Percentiles rank a stretch among this genome's conserved stretches.
These are phyloP conservation scores for Agapanthus africanus DNA, from an alignment of 106 monocot species.

Conservation along the genomic window DNA sequence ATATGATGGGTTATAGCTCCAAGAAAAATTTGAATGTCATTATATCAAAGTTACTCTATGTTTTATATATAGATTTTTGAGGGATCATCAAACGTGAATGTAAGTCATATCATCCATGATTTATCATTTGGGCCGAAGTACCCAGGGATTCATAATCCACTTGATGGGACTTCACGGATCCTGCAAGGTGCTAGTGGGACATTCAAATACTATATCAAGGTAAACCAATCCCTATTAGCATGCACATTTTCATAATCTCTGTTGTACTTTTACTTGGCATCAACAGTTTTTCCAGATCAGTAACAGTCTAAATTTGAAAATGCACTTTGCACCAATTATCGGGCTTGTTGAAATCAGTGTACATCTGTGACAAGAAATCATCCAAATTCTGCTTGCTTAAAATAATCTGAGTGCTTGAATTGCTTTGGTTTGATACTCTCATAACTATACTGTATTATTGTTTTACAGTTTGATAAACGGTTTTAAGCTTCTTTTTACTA, in stretches of 20 bases:
- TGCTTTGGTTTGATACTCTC: not conserved
- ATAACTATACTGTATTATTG: not conserved
- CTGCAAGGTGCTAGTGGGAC: slow-evolving; percentile 74
- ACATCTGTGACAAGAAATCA: not conserved
- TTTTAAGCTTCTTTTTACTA: too few relatives aligned
- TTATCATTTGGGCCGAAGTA: slow-evolving; percentile 94
- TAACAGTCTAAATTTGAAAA: not conserved
- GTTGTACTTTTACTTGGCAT: not conserved
- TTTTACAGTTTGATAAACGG: not conserved
- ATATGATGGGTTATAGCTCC: not conserved
- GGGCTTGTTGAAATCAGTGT: not conserved
- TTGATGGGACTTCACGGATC: slow-evolving; percentile 76
- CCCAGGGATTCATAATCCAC: slow-evolving; percentile 93
- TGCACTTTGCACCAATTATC: not conserved
- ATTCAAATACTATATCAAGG: slow-evolving; percentile 99
- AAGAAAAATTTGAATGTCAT: not conserved
- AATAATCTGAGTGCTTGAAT: not conserved
- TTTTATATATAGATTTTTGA: slow-evolving; percentile 67
- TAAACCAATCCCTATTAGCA: slow-evolving; percentile 10
- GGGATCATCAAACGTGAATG: slow-evolving; percentile 75
- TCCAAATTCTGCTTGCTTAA: not conserved
- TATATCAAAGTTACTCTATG: not conserved
- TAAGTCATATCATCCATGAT: slow-evolving; percentile 82
- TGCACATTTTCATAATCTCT: not conserved
- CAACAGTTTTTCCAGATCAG: not conserved